A percentile compares a stretch with the other conserved stretches of the same genome.
Evolutionary conservation across 345 rosid species (phyloP).

Genomic region (Schrenkiella parvula): DNA sequence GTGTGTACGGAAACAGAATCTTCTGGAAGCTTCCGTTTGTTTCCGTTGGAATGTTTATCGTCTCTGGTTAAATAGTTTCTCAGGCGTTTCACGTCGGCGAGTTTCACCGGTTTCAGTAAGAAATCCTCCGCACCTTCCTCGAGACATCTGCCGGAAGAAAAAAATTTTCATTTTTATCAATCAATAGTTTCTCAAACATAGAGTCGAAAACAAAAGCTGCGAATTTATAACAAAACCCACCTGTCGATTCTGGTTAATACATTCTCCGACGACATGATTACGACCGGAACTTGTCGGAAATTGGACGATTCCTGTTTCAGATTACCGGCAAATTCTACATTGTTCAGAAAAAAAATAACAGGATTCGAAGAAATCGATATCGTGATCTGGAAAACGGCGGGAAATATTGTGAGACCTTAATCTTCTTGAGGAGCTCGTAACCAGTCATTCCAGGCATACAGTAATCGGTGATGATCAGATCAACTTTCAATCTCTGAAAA

Average conservation of each 20-base stretch:
- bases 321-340: background rate
- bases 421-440: slow-evolving; percentile 87
- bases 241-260: slow-evolving; percentile 73
- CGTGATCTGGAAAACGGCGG: background rate
- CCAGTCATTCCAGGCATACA: slow-evolving; percentile 99
- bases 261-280: slow-evolving; percentile 95
- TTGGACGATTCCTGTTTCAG: slow-evolving; percentile 65
- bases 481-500: slow-evolving; percentile 70
- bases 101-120: slow-evolving; percentile 86
- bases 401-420: slow-evolving; percentile 51
- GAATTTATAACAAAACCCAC: slow-evolving; percentile 25
- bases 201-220: background rate
- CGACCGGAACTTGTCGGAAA: slow-evolving; percentile 76
- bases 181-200: background rate
- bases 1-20: slow-evolving; percentile 27
- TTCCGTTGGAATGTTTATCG: slow-evolving; percentile 20
- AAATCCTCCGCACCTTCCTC: slow-evolving; percentile 98
- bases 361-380: too few relatives aligned
- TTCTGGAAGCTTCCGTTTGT: slow-evolving; percentile 60
- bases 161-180: background rate
- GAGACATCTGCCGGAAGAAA: slow-evolving; percentile 48
- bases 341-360: background rate
- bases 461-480: slow-evolving; percentile 89
- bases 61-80: slow-evolving; percentile 53
- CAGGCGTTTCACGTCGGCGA: slow-evolving; percentile 74